These are phyloP conservation scores for Diaporthe nobilis DNA, from an alignment of 2,329 filamentous ascomycete species.

Conservation along the genomic window DNA sequence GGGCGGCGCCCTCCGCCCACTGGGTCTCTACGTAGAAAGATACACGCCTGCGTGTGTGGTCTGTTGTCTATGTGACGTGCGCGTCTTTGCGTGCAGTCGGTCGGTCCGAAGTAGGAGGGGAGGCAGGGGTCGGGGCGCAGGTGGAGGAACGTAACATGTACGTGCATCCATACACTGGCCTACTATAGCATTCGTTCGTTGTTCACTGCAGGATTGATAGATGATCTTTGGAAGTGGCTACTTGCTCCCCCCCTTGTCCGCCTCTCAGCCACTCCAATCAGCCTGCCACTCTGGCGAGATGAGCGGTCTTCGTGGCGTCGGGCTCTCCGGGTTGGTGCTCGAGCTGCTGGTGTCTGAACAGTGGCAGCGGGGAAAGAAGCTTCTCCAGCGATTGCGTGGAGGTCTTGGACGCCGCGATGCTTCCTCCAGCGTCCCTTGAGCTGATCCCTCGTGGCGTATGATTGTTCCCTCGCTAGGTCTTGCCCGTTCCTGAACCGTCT, in stretches of 20 bases:
- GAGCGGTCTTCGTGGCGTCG: not conserved
- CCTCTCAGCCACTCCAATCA: not conserved
- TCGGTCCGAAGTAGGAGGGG: not conserved
- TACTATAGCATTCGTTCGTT: not conserved
- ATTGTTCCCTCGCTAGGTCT: slow-evolving; percentile 39
- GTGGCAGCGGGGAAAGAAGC: not conserved
- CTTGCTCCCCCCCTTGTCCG: not conserved
- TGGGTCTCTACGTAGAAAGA: too few species aligned
- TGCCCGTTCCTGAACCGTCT: slow-evolving; percentile 38
- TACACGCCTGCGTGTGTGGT: not conserved
- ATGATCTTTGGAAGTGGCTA: not conserved
- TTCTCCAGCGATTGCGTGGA: not conserved
- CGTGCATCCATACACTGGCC: not conserved
- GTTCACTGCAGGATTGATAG: not conserved
- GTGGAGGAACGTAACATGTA: not conserved
- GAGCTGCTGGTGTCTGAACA: not conserved
- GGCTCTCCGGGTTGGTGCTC: too few species aligned
- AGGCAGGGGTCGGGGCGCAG: not conserved
- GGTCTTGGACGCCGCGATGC: not conserved
- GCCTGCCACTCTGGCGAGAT: not conserved
- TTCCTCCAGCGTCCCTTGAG: slow-evolving; percentile 20
- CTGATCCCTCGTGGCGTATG: slow-evolving; percentile 35
- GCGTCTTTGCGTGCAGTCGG: slow-evolving; percentile 15
- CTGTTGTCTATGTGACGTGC: not conserved
- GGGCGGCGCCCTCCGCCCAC: not conserved